These are phyloP conservation scores for Chamaecyparis obtusa DNA, from an alignment of 75 land plant genomes.

Conservation along the genomic window DNA sequence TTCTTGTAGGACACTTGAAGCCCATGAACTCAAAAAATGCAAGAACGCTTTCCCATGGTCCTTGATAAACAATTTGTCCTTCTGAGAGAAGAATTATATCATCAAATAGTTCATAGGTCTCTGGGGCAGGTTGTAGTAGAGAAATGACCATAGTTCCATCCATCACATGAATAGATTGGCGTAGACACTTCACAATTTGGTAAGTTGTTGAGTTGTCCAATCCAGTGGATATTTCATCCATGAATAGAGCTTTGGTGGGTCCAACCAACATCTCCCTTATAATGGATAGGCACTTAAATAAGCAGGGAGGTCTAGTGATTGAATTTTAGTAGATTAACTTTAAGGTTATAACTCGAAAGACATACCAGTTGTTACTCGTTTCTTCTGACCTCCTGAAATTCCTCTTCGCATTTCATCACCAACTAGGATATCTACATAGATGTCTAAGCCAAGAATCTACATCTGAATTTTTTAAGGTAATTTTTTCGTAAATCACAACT, in stretches of 20 bases:
- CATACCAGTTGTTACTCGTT: constrained; percentile 84
- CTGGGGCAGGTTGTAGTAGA: constrained; percentile 81
- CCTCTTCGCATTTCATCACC: constrained; percentile 91
- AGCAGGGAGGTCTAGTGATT: neutral
- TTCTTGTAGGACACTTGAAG: constrained; percentile 87
- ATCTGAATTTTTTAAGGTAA: neutral
- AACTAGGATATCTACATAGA: constrained; percentile 77
- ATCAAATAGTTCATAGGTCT: constrained; percentile 83
- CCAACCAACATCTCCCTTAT: constrained; percentile 91
- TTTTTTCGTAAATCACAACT: neutral
- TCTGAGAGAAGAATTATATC: constrained; percentile 84
- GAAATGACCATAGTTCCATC: constrained; percentile 69
- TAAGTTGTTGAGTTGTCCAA: constrained; percentile 92
- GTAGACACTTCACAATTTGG: constrained; percentile 63
- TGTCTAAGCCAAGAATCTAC: constrained; percentile 82
- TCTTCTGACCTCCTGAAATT: constrained; percentile 90
- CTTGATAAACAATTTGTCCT: constrained; percentile 81
- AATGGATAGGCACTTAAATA: neutral
- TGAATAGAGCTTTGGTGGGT: constrained; percentile 66
- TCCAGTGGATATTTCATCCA: constrained; percentile 95
- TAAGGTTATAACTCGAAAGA: neutral
- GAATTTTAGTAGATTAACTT: neutral
- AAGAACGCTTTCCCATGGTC: constrained; percentile 67
- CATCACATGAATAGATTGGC: constrained; percentile 56
- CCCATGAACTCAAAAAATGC: constrained; percentile 80